Conservation (phyloP, 805 yeast genomes). For the Kodamaea jinghongensis region DNA sequence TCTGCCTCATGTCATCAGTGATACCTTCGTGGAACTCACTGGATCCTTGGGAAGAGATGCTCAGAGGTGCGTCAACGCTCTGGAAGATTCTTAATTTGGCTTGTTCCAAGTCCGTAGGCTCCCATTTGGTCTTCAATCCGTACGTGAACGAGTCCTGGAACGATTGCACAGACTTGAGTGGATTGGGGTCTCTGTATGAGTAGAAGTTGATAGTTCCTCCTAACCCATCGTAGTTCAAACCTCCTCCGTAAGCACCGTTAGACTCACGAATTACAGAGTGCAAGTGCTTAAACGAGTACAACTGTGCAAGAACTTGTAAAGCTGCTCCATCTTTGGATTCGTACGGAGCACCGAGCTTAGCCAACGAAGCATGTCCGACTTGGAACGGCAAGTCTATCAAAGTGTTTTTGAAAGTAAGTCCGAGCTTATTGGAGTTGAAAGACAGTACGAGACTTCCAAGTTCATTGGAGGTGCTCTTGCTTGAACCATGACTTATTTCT, state of each 20-base stretch:
- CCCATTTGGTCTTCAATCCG: conserved; percentile 44
- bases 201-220: conserved; percentile 80
- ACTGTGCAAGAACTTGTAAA: conserved; percentile 75
- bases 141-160: conserved; percentile 44
- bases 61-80: conserved; percentile 83
- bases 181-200: conserved; percentile 93
- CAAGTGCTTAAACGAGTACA: conserved; percentile 76
- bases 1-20: conserved; percentile 75
- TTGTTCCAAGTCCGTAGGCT: conserved; percentile 69
- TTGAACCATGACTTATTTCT: neutral
- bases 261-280: conserved; percentile 91
- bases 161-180: conserved; percentile 61
- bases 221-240: conserved; percentile 76
- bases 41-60: conserved; percentile 76
- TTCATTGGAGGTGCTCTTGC: conserved; percentile 3
- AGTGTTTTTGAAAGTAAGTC: conserved; percentile 23
- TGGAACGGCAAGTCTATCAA: conserved; percentile 79
- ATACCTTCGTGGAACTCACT: conserved; percentile 64
- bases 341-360: conserved; percentile 65
- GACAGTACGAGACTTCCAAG: conserved; percentile 14
- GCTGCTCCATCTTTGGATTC: conserved; percentile 75
- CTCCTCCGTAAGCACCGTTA: conserved; percentile 99
- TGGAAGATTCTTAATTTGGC: conserved; percentile 92
- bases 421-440: conserved; percentile 14
- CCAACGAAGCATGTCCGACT: conserved; percentile 76